Base-by-base conservation (phyloP, 2,329 filamentous ascomycete species). In the Chaetomiaceae sp. region DNA sequence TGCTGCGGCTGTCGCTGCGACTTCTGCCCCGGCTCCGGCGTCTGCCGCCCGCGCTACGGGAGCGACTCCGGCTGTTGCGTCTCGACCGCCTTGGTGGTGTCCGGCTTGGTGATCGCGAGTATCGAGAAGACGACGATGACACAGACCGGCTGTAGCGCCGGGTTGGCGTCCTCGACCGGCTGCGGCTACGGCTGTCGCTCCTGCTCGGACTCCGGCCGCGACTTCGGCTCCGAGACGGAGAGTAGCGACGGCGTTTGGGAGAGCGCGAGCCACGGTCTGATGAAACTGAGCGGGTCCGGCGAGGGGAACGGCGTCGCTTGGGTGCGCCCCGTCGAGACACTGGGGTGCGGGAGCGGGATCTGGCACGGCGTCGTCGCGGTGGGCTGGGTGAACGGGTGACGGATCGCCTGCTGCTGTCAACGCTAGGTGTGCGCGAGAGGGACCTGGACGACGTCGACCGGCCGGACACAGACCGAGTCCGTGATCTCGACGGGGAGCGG, bases 201-300 rank as follows among this genome's bases (percentile, higher is more conserved):
- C 44, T 23, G 27, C 53, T 58, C 25, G 51, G 54, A n/a, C 47
- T 55, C 19, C 71, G 72, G 27, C 71, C 68, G 49, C 61, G 71
- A 55, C 78, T 80, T 19, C 74, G 71, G 58, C 76, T 80, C 33
- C 70, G 69, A 5, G 76, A 79, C 14, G 68, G 66, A 4, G 77
- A 77, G 52, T 77, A 75, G 52, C 77, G 73, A 31, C 78, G 74
- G 43, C 78, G 72, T 60, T 82, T 82, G 2, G 71, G 68, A 4
- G 69, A 65, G 6, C 74, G 77, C 6, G 77, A 76, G 44, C 61
- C 58, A 19, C 62, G 67, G 37, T 62, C 64, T 40, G 63, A 66
- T 19, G 65, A 66, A 2, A 50, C 58, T 11, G 71, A 70, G 3
- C 63, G 61, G 14, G 64, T 61, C 15, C 65, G 64, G 33, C 63